Percentiles rank a stretch among this genome's conserved stretches.
Evolutionary conservation across 768 basidiomycete species (phyloP).

Genomic region (Gelatoporia subvermispora): DNA sequence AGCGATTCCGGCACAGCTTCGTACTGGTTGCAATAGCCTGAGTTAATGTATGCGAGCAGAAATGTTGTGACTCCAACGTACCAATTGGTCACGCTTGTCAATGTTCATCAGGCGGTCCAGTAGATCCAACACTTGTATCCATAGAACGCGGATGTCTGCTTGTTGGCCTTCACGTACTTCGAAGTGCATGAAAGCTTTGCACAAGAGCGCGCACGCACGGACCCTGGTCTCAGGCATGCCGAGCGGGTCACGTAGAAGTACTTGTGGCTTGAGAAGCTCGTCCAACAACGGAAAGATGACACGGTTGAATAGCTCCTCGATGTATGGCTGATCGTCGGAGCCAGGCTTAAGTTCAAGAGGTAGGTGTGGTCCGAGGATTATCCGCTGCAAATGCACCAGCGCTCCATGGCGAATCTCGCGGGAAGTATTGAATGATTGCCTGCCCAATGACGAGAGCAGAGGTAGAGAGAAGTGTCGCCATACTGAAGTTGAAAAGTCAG

Average conservation of each 20-base stretch:
- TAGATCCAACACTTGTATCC: conserved; percentile 86
- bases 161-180: conserved; percentile 66
- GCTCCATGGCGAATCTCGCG: conserved; percentile 72
- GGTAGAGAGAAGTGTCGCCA: conserved; percentile 81
- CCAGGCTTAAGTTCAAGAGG: conserved; percentile 33
- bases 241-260: conserved; percentile 70
- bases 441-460: conserved; percentile 63
- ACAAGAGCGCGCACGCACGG: conserved; percentile 82
- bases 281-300: conserved; percentile 91
- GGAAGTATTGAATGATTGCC: conserved; percentile 78
- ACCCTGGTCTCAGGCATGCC: conserved; percentile 91
- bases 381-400: conserved; percentile 50
- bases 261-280: conserved; percentile 82
- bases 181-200: conserved; percentile 95
- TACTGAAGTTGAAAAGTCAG: conserved; percentile 35
- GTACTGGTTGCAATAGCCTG: conserved; percentile 46
- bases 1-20: conserved; percentile 95
- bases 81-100: conserved; percentile 82
- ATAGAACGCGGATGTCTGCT: conserved; percentile 67
- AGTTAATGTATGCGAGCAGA: neutral
- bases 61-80: conserved; percentile 33
- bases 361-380: conserved; percentile 74
- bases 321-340: conserved; percentile 52
- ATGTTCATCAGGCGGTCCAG: conserved; percentile 86
- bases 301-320: conserved; percentile 82